Conservation (phyloP, 257 asterid species). For the Fraxinus anomala region DNA sequence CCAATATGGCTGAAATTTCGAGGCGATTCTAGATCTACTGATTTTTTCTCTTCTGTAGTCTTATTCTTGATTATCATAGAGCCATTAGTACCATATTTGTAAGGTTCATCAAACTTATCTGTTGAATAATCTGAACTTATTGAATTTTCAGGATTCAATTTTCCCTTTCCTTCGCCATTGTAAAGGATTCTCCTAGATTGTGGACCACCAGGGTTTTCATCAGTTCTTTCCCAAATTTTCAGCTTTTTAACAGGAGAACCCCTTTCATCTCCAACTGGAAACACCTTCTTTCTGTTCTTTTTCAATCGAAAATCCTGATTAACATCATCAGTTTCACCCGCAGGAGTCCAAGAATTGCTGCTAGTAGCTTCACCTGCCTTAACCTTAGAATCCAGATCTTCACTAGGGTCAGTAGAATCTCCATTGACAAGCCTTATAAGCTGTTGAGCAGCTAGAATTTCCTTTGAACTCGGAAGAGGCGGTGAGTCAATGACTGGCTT, state of each 20-base stretch:
- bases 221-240: slow-evolving; percentile 14
- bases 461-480: not conserved
- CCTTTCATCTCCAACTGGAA: not conserved
- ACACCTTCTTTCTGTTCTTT: not conserved
- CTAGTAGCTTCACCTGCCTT: not conserved
- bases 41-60: not conserved
- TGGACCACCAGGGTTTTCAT: not conserved
- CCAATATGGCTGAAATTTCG: not conserved
- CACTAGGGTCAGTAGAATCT: not conserved
- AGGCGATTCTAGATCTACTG: not conserved
- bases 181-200: not conserved
- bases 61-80: not conserved
- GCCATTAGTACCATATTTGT: not conserved
- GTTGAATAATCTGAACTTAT: too few relatives aligned
- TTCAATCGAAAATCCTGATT: slow-evolving; percentile 3
- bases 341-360: not conserved
- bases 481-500: not conserved
- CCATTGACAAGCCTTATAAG: slow-evolving; percentile 30
- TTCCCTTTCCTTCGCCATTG: not conserved
- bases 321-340: not conserved
- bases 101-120: too few relatives aligned
- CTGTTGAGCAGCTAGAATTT: slow-evolving; percentile 24
- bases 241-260: not conserved
- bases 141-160: not conserved
- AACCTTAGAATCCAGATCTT: not conserved